Percentiles rank a stretch among this genome's conserved stretches.
Evolutionary conservation across 257 asterid genomes (phyloP).

Genomic region (Lavandula angustifolia): DNA sequence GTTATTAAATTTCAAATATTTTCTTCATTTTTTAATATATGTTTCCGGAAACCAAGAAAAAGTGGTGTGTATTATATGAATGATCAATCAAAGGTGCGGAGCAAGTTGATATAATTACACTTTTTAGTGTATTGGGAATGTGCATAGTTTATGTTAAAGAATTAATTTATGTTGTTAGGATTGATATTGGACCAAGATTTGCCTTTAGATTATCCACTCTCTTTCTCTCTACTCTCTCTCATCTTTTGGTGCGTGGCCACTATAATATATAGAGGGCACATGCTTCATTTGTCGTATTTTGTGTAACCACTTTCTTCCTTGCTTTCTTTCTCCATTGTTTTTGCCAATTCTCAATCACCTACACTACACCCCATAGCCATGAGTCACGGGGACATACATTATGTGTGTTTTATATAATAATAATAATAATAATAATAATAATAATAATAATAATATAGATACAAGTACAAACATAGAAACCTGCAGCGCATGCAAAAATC

Average conservation of each 20-base stretch:
- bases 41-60: slow-evolving; percentile 23
- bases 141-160: too few species aligned
- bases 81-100: background rate
- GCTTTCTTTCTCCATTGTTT: background rate
- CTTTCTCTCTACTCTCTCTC: background rate
- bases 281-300: slow-evolving; percentile 33
- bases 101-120: background rate
- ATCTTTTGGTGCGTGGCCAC: slow-evolving; percentile 48
- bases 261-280: slow-evolving; percentile 24
- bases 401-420: too few species aligned
- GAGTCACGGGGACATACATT: slow-evolving; percentile 2
- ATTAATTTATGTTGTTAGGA: slow-evolving; percentile 9
- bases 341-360: slow-evolving; percentile 22
- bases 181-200: slow-evolving; percentile 31
- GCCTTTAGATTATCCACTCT: slow-evolving; percentile 25
- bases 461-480: too few species aligned
- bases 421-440: too few species aligned
- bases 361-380: background rate
- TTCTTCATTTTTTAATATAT: too few species aligned
- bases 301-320: background rate
- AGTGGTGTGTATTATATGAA: background rate
- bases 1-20: too few species aligned
- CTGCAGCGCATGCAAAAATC: too few species aligned
- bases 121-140: background rate
- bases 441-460: too few species aligned